A percentile compares a stretch with the other conserved stretches of the same genome.
Conservation (phyloP, 2,329 filamentous ascomycete genomes). For the Monilinia fructicola region DNA sequence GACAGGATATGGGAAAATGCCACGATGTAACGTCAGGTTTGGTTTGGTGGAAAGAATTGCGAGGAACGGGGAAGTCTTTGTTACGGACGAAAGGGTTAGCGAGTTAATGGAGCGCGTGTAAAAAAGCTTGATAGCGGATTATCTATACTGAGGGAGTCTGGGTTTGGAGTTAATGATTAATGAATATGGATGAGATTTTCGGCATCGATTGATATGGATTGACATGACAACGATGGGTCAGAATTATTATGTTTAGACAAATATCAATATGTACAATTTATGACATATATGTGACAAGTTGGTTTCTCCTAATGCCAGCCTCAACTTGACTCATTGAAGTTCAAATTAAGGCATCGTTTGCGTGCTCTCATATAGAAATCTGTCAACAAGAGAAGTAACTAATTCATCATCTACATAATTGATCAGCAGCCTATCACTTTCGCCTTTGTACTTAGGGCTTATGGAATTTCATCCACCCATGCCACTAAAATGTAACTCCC, state of each 20-base stretch:
- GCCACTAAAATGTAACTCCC: no score
- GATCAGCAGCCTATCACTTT: no score
- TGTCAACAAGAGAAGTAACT: no score
- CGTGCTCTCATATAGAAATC: background rate
- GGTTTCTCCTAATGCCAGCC: background rate
- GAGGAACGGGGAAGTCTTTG: background rate
- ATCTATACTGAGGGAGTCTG: background rate
- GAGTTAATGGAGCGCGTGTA: background rate
- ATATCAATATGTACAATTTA: slow-evolving; percentile 1
- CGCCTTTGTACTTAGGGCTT: no score
- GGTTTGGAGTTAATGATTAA: slow-evolving; percentile 16
- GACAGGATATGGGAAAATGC: background rate
- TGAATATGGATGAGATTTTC: background rate
- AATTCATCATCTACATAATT: no score
- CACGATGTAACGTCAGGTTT: slow-evolving; percentile 3
- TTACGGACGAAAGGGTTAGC: slow-evolving; percentile 8
- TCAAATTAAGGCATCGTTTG: background rate
- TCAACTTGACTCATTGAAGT: no score
- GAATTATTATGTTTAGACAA: background rate
- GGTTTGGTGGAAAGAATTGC: background rate
- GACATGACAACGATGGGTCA: background rate
- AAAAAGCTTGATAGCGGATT: background rate
- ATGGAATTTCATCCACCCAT: no score
- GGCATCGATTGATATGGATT: background rate
- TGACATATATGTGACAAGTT: background rate